These are phyloP conservation scores for Ilex asprella DNA, from an alignment of 257 asterid species.

Conservation along the genomic window DNA sequence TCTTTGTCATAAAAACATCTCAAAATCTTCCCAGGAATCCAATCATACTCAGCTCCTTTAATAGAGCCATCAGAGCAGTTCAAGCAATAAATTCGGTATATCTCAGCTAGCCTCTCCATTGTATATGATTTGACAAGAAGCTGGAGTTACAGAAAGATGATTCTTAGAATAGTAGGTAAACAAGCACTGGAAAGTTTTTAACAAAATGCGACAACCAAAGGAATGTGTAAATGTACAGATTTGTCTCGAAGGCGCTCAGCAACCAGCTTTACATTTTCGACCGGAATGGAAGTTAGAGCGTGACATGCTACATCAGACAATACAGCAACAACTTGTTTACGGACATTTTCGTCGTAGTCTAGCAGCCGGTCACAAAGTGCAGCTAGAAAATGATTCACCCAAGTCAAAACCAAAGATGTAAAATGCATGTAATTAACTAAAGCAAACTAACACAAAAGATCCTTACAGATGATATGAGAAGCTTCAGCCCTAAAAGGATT, in stretches of 20 bases:
- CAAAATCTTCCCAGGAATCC: constrained; percentile 87
- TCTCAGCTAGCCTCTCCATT: constrained; percentile 88
- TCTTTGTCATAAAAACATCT: constrained; percentile 98
- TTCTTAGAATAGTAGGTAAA: constrained; percentile 12
- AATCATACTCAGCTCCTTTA: constrained; percentile 54
- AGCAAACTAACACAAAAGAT: constrained; percentile 1
- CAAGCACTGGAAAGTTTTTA: constrained; percentile 10
- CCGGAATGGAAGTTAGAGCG: constrained; percentile 53
- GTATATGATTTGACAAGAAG: constrained; percentile 78
- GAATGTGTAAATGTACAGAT: constrained; percentile 58
- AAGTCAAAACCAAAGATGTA: constrained; percentile 21
- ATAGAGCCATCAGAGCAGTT: constrained; percentile 30
- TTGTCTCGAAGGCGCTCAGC: constrained; percentile 95
- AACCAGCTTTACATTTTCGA: constrained; percentile 70
- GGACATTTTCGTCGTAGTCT: constrained; percentile 89
- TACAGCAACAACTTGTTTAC: constrained; percentile 85
- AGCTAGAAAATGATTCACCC: constrained; percentile 43
- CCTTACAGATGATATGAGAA: constrained; percentile 78
- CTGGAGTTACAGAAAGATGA: constrained; percentile 39
- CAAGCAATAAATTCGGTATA: constrained; percentile 64
- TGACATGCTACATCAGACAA: constrained; percentile 79
- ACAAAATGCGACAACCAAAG: constrained; percentile 8
- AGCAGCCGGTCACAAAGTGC: constrained; percentile 75
- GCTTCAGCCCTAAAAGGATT: constrained; percentile 72
- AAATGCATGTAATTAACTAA: constrained; percentile 1